These are phyloP conservation scores for Eudorina sp. DNA, from an alignment of 139 green algal species.

Conservation along the genomic window DNA sequence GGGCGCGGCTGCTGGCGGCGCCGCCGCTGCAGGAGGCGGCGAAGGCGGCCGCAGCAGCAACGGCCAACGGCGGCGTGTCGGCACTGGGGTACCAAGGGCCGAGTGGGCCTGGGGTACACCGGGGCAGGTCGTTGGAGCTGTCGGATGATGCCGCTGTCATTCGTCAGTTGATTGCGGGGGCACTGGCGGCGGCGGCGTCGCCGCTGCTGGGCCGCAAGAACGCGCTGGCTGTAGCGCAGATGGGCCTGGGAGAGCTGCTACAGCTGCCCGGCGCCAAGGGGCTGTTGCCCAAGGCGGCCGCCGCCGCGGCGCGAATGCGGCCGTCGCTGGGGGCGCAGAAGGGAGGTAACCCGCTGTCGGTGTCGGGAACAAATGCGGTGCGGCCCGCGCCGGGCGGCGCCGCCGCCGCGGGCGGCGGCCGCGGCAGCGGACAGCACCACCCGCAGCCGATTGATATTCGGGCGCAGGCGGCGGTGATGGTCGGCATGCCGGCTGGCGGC, in stretches of 20 bases:
- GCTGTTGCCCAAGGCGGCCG: not conserved
- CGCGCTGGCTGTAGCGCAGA: slow-evolving; percentile 20
- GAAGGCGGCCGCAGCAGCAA: not conserved
- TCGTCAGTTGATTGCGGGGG: slow-evolving; percentile 25
- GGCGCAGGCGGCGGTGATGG: not conserved
- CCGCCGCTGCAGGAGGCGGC: not conserved
- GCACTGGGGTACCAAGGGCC: too few relatives aligned
- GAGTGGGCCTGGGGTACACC: not conserved
- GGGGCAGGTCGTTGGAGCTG: not conserved
- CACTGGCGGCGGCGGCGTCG: slow-evolving; percentile 32
- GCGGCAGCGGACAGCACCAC: not conserved
- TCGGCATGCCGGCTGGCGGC: not conserved
- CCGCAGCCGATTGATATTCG: slow-evolving; percentile 1
- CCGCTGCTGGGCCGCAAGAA: slow-evolving; percentile 18
- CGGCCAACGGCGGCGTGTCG: not conserved
- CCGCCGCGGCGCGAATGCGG: slow-evolving; percentile 1
- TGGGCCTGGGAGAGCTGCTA: not conserved
- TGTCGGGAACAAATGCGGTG: not conserved
- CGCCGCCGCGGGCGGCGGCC: not conserved
- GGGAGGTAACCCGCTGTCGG: too few relatives aligned
- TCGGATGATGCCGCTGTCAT: not conserved
- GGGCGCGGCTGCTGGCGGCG: not conserved
- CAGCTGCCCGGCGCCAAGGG: not conserved
- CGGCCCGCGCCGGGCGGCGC: too few relatives aligned
- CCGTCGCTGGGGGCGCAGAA: not conserved